Base-by-base conservation (phyloP, 192 early-diverging fungal genomes). In the Tieghemiomyces parasiticus region DNA sequence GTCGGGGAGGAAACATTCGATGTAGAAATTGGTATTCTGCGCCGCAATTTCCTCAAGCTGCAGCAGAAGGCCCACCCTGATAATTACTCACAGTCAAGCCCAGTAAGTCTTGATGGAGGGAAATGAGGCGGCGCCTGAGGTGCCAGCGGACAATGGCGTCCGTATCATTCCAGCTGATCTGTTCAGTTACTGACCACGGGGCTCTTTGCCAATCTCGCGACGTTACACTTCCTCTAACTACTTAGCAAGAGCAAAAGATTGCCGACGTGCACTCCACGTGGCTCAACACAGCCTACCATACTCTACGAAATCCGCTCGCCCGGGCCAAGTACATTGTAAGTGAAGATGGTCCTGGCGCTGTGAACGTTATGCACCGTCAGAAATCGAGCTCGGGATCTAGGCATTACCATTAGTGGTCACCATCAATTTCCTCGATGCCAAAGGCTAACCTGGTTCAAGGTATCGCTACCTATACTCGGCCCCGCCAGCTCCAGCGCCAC, bases 21-120 rank as follows among this genome's bases (percentile, higher is more conserved):
- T 59, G 60, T 95, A 19, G 84, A 92, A 62, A 38, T 70, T 10
- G 73, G 65, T 32, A 62, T 60, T 4, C 68, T 95, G 59, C 71
- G 83, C 35, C 67, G 61, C 48, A 71, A 74, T 28, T 95, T 92
- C 65, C 66, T 93, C 25, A 66, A 45, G 51, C 68, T 91, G 45
- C 92, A 95, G 69, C 87, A 88, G 74, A 64, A 61, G 0, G 84
- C 90, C 10, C 92, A 95, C 66, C 92, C 92, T 1, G 92, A 95
- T 65, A 83, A 81, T 45, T 89, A 77, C 55, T 75, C 82, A 14
- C 74, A 79, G 9, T 78, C 74, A 61, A 66, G 68, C 16, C 61
- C 72, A 63, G 83, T 83, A 69, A 61, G 71, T 61, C 16, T 10
- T 16, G 38, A n/a, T n/a, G n/a, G n/a, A n/a, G n/a, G n/a, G n/a